A percentile compares a stretch with the other conserved stretches of the same genome.
Evolutionary conservation across 305 asterid species (phyloP).

Genomic region (Fraxinus paxiana): DNA sequence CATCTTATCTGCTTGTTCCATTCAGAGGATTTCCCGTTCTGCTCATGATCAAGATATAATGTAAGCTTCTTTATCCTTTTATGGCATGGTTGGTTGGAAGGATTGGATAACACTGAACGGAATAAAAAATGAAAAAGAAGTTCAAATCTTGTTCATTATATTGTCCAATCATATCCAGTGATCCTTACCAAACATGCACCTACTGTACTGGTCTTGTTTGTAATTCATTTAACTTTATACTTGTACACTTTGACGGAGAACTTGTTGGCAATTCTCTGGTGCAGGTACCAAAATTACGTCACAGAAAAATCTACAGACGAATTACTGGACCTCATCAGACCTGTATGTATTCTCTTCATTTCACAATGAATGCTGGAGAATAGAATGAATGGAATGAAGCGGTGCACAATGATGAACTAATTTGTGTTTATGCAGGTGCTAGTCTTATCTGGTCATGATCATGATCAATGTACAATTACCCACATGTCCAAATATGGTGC

Average conservation of each 20-base stretch:
- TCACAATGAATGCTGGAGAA: slow-evolving; percentile 20
- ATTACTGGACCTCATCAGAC: slow-evolving; percentile 62
- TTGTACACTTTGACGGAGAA: slow-evolving; percentile 10
- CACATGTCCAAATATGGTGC: slow-evolving; percentile 55
- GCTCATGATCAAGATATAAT: slow-evolving; percentile 48
- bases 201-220: slow-evolving; percentile 11
- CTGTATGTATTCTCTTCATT: slow-evolving; percentile 54
- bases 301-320: slow-evolving; percentile 47
- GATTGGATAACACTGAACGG: background rate
- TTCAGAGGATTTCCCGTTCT: slow-evolving; percentile 64
- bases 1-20: slow-evolving; percentile 17
- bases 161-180: background rate
- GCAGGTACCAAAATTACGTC: slow-evolving; percentile 87
- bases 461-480: slow-evolving; percentile 81
- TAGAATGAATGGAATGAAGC: background rate
- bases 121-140: background rate
- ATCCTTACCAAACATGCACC: background rate
- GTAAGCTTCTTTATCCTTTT: slow-evolving; percentile 45
- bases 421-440: slow-evolving; percentile 51
- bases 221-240: slow-evolving; percentile 1
- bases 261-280: slow-evolving; percentile 21
- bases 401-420: slow-evolving; percentile 22
- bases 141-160: background rate
- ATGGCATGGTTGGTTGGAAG: background rate
- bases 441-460: slow-evolving; percentile 95